Conservation (phyloP, 2,329 filamentous ascomycete species). For the Metarhizium album region DNA sequence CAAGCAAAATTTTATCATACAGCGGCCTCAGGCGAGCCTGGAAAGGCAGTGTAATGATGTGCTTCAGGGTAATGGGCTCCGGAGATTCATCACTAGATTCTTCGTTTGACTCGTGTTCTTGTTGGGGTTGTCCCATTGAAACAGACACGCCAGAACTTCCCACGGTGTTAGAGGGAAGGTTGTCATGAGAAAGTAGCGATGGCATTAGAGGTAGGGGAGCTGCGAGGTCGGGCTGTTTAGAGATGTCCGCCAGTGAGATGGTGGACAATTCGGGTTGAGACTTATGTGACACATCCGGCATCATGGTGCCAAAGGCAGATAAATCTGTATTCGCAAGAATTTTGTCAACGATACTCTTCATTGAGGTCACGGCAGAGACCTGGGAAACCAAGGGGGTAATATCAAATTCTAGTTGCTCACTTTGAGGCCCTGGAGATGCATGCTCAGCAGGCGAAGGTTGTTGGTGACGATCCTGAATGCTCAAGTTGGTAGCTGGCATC, state of each 20-base stretch:
- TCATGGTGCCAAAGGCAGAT: conserved; percentile 11
- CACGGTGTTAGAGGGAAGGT: conserved; percentile 9
- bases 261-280: conserved; percentile 18
- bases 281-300: conserved; percentile 10
- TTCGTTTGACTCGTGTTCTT: conserved; percentile 14
- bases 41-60: conserved; percentile 46
- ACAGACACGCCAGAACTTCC: conserved; percentile 16
- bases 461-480: background rate
- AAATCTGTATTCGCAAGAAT: conserved; percentile 11
- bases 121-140: conserved; percentile 16
- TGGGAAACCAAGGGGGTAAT: conserved; percentile 7
- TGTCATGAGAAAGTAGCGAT: conserved; percentile 11
- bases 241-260: conserved; percentile 29
- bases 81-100: conserved; percentile 9
- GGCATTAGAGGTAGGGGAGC: conserved; percentile 13
- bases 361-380: conserved; percentile 11
- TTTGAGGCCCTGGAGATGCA: background rate
- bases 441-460: background rate
- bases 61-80: conserved; percentile 22
- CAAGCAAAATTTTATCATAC: conserved; percentile 39
- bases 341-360: conserved; percentile 12
- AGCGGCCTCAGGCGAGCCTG: conserved; percentile 39
- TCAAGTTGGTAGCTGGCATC: background rate
- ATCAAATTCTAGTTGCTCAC: background rate
- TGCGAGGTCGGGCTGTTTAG: conserved; percentile 16